These are phyloP conservation scores for Phytophthora podocarpi DNA, from an alignment of 352 stramenopile genomes.

Conservation along the genomic window DNA sequence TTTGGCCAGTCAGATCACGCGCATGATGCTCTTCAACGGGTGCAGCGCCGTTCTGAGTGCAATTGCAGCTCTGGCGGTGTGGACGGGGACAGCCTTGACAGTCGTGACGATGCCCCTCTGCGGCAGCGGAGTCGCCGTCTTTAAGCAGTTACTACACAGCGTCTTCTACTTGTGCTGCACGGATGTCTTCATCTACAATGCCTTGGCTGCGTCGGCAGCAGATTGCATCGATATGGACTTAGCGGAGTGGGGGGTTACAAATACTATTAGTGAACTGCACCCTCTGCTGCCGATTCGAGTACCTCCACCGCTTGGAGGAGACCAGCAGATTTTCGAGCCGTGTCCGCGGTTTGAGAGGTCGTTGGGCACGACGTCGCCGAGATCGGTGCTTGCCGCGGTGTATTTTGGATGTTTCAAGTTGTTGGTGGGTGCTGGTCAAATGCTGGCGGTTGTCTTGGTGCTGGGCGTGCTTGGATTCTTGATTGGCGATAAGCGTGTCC, in stretches of 20 bases:
- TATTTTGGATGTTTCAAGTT: slow-evolving; percentile 63
- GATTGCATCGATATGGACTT: slow-evolving; percentile 28
- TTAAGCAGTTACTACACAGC: slow-evolving; percentile 42
- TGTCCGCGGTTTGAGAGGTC: slow-evolving; percentile 44
- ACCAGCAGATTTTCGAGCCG: slow-evolving; percentile 20
- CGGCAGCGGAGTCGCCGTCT: slow-evolving; percentile 56
- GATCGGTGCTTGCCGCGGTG: slow-evolving; percentile 41
- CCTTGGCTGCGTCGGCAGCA: slow-evolving; percentile 27
- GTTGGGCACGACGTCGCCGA: slow-evolving; percentile 41
- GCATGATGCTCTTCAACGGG: slow-evolving; percentile 36
- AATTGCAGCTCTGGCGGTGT: slow-evolving; percentile 23
- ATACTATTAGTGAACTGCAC: slow-evolving; percentile 14
- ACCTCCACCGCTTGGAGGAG: slow-evolving; percentile 9
- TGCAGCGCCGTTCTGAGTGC: slow-evolving; percentile 33
- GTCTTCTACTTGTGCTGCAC: slow-evolving; percentile 47
- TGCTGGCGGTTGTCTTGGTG: slow-evolving; percentile 37
- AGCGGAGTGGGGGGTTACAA: slow-evolving; percentile 7
- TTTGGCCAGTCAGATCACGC: slow-evolving; percentile 25
- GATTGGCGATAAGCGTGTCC: slow-evolving; percentile 31
- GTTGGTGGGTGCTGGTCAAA: slow-evolving; percentile 39
- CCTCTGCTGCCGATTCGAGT: slow-evolving; percentile 48
- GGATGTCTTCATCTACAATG: slow-evolving; percentile 61
- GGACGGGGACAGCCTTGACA: slow-evolving; percentile 23
- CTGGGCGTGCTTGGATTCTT: slow-evolving; percentile 39
- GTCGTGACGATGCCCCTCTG: slow-evolving; percentile 57